phyloP scores from a whole-genome alignment of 371 early-diverging fungal species.

The Mucor mucedo region DNA sequence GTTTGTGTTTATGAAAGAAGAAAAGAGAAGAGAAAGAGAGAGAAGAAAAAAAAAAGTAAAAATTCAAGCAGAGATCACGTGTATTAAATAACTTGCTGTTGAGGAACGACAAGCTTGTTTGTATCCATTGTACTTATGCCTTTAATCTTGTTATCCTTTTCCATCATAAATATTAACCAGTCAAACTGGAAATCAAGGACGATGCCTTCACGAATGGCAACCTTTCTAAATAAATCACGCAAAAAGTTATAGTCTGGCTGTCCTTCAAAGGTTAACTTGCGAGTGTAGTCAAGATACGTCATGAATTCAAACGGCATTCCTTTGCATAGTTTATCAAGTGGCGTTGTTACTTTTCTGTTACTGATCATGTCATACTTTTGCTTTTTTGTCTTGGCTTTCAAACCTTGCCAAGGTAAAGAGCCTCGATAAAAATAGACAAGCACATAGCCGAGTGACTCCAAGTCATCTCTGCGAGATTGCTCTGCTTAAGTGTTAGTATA shows the following conservation, averaged over 20 bases:
- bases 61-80: neutral
- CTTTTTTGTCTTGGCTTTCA: conserved; percentile 95
- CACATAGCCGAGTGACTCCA: conserved; percentile 98
- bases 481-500: conserved; percentile 53
- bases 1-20: neutral
- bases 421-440: conserved; percentile 98
- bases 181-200: conserved; percentile 94
- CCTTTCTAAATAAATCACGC: conserved; percentile 87
- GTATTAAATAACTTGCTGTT: conserved; percentile 11
- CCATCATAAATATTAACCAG: conserved; percentile 60
- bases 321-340: conserved; percentile 90
- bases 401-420: conserved; percentile 98
- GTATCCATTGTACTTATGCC: conserved; percentile 9
- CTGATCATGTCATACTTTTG: conserved; percentile 98
- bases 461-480: conserved; percentile 98
- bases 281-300: conserved; percentile 92
- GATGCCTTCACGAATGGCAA: conserved; percentile 88
- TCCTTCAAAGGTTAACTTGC: conserved; percentile 95
- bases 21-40: conserved; percentile 3
- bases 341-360: conserved; percentile 96
- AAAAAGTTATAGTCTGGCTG: conserved; percentile 97
- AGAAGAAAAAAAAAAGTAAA: conserved; percentile 5
- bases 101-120: neutral
- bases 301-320: conserved; percentile 94
- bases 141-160: conserved; percentile 7